Evolutionary conservation across 768 basidiomycete genomes (phyloP).

Genomic region (Porphyrellus cyaneotinctus): DNA sequence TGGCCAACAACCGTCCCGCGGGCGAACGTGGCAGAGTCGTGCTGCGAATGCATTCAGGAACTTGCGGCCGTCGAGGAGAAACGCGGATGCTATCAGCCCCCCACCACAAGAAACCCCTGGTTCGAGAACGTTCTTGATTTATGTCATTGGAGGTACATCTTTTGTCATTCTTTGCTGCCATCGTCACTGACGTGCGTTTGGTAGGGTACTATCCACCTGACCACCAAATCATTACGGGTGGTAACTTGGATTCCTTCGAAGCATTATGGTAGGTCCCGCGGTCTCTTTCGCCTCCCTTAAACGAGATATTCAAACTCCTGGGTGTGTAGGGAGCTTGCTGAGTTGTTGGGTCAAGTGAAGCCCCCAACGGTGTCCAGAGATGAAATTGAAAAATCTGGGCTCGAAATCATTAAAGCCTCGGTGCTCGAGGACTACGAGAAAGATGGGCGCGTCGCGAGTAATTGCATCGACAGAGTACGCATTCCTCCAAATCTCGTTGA

Average conservation of each 20-base stretch:
- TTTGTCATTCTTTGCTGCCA: background rate
- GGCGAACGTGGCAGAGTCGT: constrained; percentile 54
- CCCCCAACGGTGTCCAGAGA: constrained; percentile 78
- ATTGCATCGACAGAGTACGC: constrained; percentile 75
- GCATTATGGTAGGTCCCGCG: constrained; percentile 58
- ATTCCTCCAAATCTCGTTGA: background rate
- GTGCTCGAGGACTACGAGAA: constrained; percentile 50
- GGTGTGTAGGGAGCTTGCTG: constrained; percentile 65
- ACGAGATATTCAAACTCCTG: background rate
- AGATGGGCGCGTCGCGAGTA: constrained; percentile 64
- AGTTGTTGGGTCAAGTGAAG: constrained; percentile 76
- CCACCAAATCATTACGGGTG: constrained; percentile 84
- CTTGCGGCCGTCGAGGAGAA: constrained; percentile 39
- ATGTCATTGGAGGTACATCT: constrained; percentile 74
- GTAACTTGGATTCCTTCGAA: constrained; percentile 74
- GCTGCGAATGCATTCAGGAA: constrained; percentile 61
- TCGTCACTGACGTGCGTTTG: constrained; percentile 5
- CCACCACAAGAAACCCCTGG: constrained; percentile 21
- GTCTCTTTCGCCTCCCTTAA: background rate
- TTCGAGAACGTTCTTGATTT: constrained; percentile 76
- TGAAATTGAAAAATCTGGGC: constrained; percentile 80
- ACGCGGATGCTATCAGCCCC: constrained; percentile 18
- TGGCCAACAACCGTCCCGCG: constrained; percentile 25
- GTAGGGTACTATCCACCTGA: constrained; percentile 89
- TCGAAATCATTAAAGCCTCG: constrained; percentile 65